A percentile compares a stretch with the other conserved stretches of the same genome.
These are phyloP conservation scores for Sarcocystis neurona DNA, from an alignment of 169 alveolate species.

Conservation along the genomic window DNA sequence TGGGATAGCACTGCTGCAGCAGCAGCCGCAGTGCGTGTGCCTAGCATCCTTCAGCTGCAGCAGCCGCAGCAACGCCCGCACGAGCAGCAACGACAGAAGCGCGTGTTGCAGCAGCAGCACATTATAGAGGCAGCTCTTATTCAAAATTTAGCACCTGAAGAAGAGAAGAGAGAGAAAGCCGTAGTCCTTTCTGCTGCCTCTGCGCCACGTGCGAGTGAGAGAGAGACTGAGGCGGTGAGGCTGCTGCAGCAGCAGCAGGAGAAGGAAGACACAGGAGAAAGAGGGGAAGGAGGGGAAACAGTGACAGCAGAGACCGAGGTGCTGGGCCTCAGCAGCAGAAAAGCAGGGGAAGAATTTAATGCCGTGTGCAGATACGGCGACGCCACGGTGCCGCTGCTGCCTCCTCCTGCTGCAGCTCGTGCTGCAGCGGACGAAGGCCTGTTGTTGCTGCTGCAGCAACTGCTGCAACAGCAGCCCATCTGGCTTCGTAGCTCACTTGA, in stretches of 20 bases:
- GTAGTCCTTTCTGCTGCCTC: too few relatives aligned
- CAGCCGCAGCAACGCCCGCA: slow-evolving; percentile 40
- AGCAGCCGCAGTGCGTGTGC: too few relatives aligned
- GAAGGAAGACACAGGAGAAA: neutral
- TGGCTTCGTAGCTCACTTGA: slow-evolving; percentile 74
- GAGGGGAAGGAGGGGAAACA: slow-evolving; percentile 9
- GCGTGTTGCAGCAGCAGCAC: too few relatives aligned
- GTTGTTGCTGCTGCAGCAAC: slow-evolving; percentile 31
- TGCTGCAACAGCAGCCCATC: slow-evolving; percentile 70
- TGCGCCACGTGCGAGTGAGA: too few relatives aligned
- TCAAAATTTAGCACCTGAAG: too few relatives aligned
- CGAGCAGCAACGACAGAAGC: slow-evolving; percentile 38
- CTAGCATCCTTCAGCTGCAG: neutral
- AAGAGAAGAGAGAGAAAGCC: too few relatives aligned
- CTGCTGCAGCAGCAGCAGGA: neutral
- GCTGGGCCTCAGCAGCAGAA: neutral
- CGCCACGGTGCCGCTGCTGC: slow-evolving; percentile 45
- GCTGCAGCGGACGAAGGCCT: slow-evolving; percentile 38
- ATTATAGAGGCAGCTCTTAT: too few relatives aligned
- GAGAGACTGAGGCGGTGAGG: neutral
- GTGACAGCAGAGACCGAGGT: neutral
- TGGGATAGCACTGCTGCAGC: neutral
- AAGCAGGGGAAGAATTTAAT: slow-evolving; percentile 32
- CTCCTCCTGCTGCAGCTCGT: slow-evolving; percentile 51
- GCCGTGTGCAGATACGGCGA: slow-evolving; percentile 53